Evolutionary conservation across 1,139 yeast genomes (phyloP).

Genomic region (Saccharomyces hybrid): DNA sequence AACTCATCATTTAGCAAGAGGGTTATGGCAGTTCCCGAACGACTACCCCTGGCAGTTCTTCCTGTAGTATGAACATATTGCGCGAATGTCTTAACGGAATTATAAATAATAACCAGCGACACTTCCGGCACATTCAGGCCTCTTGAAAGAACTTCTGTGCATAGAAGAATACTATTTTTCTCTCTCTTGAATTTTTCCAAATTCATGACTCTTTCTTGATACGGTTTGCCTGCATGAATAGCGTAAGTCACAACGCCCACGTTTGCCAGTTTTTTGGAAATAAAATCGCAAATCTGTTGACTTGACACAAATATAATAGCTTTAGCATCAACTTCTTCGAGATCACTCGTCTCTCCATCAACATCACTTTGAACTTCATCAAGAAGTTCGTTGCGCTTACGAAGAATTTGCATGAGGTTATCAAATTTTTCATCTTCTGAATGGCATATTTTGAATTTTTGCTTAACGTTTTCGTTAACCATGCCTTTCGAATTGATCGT

Average conservation of each 20-base stretch:
- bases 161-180: conserved; percentile 52
- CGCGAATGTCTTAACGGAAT: conserved; percentile 87
- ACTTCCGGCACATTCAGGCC: conserved; percentile 87
- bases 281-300: conserved; percentile 70
- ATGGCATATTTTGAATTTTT: conserved; percentile 55
- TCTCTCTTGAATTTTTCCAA: conserved; percentile 65
- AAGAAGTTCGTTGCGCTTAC: conserved; percentile 30
- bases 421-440: conserved; percentile 47
- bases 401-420: conserved; percentile 47
- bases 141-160: conserved; percentile 91
- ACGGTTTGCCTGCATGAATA: conserved; percentile 91
- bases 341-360: conserved; percentile 20
- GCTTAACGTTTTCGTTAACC: conserved; percentile 76
- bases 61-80: conserved; percentile 97
- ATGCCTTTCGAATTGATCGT: conserved; percentile 76
- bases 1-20: conserved; percentile 53
- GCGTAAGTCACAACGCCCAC: conserved; percentile 56
- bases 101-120: conserved; percentile 73
- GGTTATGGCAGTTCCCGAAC: conserved; percentile 69
- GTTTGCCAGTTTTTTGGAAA: conserved; percentile 50
- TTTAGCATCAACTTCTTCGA: conserved; percentile 39
- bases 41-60: conserved; percentile 90
- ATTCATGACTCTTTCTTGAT: conserved; percentile 71
- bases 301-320: conserved; percentile 79
- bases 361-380: conserved; percentile 20